Percentiles rank a stretch among this genome's conserved stretches.
phyloP scores from a whole-genome alignment of 208 protist genomes.

The Trypanosoma lewisi region DNA sequence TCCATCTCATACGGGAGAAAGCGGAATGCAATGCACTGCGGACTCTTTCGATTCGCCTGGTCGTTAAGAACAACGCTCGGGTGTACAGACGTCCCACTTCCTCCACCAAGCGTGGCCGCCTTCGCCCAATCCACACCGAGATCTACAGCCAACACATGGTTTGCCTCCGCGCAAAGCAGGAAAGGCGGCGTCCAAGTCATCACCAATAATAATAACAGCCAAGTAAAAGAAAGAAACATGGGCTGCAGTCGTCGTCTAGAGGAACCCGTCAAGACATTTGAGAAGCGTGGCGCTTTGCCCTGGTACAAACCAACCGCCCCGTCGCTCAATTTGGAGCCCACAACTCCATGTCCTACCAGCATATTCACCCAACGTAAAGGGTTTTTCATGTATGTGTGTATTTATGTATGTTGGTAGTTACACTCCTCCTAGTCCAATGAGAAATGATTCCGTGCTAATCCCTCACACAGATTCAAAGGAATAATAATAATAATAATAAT shows the following conservation, averaged over 20 bases:
- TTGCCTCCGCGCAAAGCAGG: slow-evolving; percentile 1
- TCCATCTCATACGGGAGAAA: slow-evolving; percentile 29
- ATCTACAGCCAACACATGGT: slow-evolving; percentile 57
- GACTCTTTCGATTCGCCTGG: slow-evolving; percentile 91
- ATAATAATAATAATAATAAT: no score
- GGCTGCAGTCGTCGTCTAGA: background rate
- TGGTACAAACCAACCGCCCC: background rate
- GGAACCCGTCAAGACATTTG: background rate
- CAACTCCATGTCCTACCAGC: no score
- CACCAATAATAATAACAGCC: no score
- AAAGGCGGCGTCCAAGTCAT: background rate
- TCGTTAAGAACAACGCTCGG: slow-evolving; percentile 91
- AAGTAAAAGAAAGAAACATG: background rate
- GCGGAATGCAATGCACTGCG: slow-evolving; percentile 85
- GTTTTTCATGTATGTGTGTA: background rate
- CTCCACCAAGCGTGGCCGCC: slow-evolving; percentile 25
- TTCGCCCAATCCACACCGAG: slow-evolving; percentile 55
- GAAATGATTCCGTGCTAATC: no score
- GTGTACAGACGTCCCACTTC: slow-evolving; percentile 3
- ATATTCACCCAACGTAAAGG: no score
- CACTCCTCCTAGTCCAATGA: no score
- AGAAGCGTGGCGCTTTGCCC: background rate
- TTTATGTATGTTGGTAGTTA: background rate
- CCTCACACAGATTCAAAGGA: no score
- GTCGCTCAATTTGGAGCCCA: background rate